A percentile compares a stretch with the other conserved stretches of the same genome.
These are phyloP conservation scores for Spathaspora boniae DNA, from an alignment of 805 yeast genomes.

Conservation along the genomic window DNA sequence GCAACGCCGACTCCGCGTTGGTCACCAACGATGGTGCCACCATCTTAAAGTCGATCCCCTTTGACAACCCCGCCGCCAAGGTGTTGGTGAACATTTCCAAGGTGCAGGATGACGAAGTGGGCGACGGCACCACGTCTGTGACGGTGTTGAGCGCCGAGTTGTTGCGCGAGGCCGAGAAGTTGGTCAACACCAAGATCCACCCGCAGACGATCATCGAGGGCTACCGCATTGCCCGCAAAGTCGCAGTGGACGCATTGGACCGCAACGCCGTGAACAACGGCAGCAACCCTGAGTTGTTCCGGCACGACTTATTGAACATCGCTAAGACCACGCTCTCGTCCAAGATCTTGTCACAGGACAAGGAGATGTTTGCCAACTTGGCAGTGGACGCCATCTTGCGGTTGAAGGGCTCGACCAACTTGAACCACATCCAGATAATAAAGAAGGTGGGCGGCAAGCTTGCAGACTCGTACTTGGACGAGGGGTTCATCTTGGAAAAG, in stretches of 20 bases:
- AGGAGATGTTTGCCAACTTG: conserved; percentile 79
- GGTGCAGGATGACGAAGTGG: conserved; percentile 97
- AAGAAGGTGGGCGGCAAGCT: conserved; percentile 92
- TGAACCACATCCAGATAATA: conserved; percentile 89
- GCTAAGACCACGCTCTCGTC: conserved; percentile 93
- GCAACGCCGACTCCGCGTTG: conserved; percentile 64
- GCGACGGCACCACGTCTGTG: conserved; percentile 97
- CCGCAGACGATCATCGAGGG: conserved; percentile 98
- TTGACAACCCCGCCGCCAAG: conserved; percentile 97
- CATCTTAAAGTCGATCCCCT: conserved; percentile 86
- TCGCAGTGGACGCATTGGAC: conserved; percentile 81
- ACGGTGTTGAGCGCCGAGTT: conserved; percentile 88
- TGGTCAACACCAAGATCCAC: conserved; percentile 89
- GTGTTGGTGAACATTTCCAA: conserved; percentile 91
- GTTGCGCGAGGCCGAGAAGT: conserved; percentile 88
- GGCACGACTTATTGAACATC: conserved; percentile 75
- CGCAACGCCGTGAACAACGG: conserved; percentile 74
- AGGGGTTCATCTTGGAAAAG: conserved; percentile 90
- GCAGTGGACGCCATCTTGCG: conserved; percentile 94
- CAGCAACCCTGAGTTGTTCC: conserved; percentile 53
- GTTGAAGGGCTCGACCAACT: conserved; percentile 79
- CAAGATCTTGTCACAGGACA: conserved; percentile 92
- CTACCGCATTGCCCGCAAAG: conserved; percentile 79
- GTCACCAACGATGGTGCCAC: conserved; percentile 99
- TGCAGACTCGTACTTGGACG: conserved; percentile 89